Conservation (phyloP, 257 asterid species). For the Jacaranda copaia region DNA sequence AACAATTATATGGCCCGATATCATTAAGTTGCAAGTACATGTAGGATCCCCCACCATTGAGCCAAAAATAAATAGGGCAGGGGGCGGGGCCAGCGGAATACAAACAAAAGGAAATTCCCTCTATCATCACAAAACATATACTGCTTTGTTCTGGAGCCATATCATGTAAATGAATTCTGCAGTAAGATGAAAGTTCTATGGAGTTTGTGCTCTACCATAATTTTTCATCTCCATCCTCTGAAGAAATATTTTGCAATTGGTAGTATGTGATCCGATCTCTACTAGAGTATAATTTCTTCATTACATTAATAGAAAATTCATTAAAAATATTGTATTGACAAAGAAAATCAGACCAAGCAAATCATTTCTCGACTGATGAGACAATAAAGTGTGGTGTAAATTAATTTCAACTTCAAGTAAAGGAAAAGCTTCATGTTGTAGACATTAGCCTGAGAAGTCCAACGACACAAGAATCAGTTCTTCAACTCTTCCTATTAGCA, state of each 20-base stretch:
- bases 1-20: constrained; percentile 8
- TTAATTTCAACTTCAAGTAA: not conserved
- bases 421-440: not conserved
- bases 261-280: not conserved
- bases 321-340: not conserved
- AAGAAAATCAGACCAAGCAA: not conserved
- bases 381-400: not conserved
- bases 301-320: not conserved
- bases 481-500: not conserved
- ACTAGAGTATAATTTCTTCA: not conserved
- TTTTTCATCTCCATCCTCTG: constrained; percentile 10
- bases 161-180: constrained; percentile 2
- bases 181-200: not conserved
- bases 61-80: not conserved
- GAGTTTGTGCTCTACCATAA: constrained; percentile 16
- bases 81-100: not conserved
- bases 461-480: too few species aligned
- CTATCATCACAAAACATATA: constrained; percentile 16
- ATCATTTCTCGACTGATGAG: not conserved
- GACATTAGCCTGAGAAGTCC: not conserved
- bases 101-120: constrained; percentile 18
- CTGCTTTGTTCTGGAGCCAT: constrained; percentile 1
- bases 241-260: not conserved
- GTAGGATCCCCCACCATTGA: constrained; percentile 11
- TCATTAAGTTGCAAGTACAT: constrained; percentile 16